phyloP scores from a whole-genome alignment of 768 basidiomycete species.

The Asterophora lycoperdoides region DNA sequence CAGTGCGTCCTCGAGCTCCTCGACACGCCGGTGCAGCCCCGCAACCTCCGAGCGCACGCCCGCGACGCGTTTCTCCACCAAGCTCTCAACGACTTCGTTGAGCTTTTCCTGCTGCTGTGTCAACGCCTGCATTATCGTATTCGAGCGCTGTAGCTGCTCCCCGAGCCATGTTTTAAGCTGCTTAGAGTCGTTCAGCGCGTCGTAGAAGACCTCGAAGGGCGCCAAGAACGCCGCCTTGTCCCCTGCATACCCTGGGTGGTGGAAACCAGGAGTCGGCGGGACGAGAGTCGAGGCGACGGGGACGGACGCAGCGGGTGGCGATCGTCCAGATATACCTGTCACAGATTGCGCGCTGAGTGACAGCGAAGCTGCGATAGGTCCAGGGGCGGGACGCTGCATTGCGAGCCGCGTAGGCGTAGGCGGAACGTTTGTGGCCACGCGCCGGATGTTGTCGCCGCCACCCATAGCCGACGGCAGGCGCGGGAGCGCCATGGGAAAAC shows the following conservation, averaged over 20 bases:
- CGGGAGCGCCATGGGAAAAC: conserved; percentile 62
- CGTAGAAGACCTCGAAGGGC: conserved; percentile 82
- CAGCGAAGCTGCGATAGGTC: conserved; percentile 3
- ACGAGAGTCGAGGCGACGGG: conserved; percentile 65
- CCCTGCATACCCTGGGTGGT: conserved; percentile 53
- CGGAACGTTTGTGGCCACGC: conserved; percentile 59
- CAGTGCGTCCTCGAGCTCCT: conserved; percentile 60
- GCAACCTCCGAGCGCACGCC: conserved; percentile 59
- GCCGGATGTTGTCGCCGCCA: conserved; percentile 39
- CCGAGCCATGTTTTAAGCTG: conserved; percentile 74
- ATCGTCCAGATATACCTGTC: conserved; percentile 33
- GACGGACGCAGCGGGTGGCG: conserved; percentile 57
- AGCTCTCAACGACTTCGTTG: conserved; percentile 51
- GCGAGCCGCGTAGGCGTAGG: conserved; percentile 67
- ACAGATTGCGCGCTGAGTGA: conserved; percentile 17
- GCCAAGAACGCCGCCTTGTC: conserved; percentile 77
- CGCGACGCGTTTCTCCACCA: conserved; percentile 59
- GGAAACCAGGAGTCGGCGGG: conserved; percentile 68
- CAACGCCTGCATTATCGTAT: conserved; percentile 46
- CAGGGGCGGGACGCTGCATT: conserved; percentile 34
- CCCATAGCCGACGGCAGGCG: conserved; percentile 52
- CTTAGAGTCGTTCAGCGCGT: conserved; percentile 75
- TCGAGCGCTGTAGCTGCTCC: conserved; percentile 67
- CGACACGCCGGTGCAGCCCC: conserved; percentile 56
- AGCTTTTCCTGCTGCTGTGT: conserved; percentile 62